phyloP scores from a whole-genome alignment of 176 grass and related monocot species.

The Oryza glaberrima region DNA sequence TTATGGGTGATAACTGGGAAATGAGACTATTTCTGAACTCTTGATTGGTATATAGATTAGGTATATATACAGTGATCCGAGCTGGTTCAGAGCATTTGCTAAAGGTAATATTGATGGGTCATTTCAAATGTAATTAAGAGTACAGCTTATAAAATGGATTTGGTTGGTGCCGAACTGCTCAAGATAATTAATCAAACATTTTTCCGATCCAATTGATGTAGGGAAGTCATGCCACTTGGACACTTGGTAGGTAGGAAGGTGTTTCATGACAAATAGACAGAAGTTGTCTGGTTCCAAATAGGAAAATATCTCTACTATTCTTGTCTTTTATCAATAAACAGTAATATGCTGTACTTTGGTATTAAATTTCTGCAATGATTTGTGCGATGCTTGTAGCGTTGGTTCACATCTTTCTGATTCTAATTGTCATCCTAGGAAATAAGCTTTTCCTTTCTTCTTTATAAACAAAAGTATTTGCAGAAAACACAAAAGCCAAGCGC shows the following conservation, averaged over 20 bases:
- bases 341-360: not conserved
- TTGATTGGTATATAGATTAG: not conserved
- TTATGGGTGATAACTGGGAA: not conserved
- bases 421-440: not conserved
- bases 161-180: not conserved
- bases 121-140: not conserved
- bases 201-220: not conserved
- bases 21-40: not conserved
- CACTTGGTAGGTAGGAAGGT: not conserved
- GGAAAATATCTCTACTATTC: not conserved
- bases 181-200: not conserved
- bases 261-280: not conserved
- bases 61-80: not conserved
- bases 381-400: not conserved
- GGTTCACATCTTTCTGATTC: not conserved
- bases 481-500: not conserved
- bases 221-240: not conserved
- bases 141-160: not conserved
- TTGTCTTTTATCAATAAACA: not conserved
- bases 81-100: not conserved
- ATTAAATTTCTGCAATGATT: not conserved
- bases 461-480: constrained; percentile 7
- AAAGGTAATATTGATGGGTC: not conserved
- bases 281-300: not conserved
- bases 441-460: not conserved